Evolutionary conservation across 805 yeast genomes (phyloP), one percentile per base, ranked within the genome.

Genomic region (Hanseniaspora guilliermondii): DNA sequence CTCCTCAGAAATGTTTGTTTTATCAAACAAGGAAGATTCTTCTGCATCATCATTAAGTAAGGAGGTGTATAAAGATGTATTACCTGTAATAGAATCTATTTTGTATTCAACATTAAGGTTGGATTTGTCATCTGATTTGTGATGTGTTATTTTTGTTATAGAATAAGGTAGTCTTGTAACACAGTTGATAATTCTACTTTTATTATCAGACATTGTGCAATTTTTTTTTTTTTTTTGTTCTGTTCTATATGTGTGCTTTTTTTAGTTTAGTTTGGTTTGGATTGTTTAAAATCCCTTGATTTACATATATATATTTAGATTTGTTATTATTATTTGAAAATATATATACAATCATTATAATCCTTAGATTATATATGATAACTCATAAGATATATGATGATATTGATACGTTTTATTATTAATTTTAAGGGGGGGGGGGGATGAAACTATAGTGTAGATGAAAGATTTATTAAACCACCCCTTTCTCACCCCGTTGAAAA

Each of bases 61-160:
- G 17, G 94, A 80, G 3, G 95, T 81, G 62, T 84, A 82, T 37
- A 91, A 70, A 0, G 97, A 94, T 9, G 93, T 80, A 61, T 86
- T 85, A 2, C 97, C 97, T 8, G 93, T 74, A 12, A 81, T 70
- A 39, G 82, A 79, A 53, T 74, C 76, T 41, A 82, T 77, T 53
- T 74, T 75, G 87, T 85, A 82, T 19, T 60, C 58, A 24, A 48
- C 46, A 22, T 12, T 58, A 24, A 30, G 37, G 9, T 50, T 57
- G 19, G 30, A 14, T 8, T 36, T 30, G 19, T 40, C 35, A 14
- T 49, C 48, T 8, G 47, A 35, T 8, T n/a, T 19, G 38, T 52
- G 55, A 17, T 42, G 46, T 3, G 49, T 45, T 17, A 55, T 46
- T 33, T 55, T 55, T 22, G 57, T 55, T 45, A 68, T 64, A 44